These are phyloP conservation scores for Aspergillus indologenus DNA, from an alignment of 495 filamentous ascomycete genomes.

Conservation along the genomic window DNA sequence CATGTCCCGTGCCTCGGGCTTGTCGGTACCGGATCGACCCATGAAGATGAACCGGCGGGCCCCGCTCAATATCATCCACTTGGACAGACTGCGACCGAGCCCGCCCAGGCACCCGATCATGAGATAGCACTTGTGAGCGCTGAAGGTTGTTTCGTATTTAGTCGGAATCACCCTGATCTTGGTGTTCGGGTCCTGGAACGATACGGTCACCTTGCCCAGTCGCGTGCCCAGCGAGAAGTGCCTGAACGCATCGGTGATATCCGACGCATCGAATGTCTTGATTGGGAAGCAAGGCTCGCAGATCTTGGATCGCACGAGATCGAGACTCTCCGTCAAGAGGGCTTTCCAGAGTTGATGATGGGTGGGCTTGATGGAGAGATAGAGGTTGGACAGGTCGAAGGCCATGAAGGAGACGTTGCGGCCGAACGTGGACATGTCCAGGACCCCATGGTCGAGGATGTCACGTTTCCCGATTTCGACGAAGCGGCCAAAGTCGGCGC, in stretches of 20 bases:
- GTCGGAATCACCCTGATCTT: not conserved
- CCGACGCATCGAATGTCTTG: not conserved
- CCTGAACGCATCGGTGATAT: not conserved
- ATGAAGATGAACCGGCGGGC: slow-evolving; percentile 9
- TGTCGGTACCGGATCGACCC: not conserved
- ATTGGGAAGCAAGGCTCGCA: not conserved
- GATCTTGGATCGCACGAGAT: not conserved
- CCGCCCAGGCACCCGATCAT: slow-evolving; percentile 12
- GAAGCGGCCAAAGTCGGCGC: slow-evolving; percentile 23
- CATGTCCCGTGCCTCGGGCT: not conserved
- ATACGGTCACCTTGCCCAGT: not conserved
- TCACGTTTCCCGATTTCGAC: slow-evolving; percentile 11
- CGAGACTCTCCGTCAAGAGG: not conserved
- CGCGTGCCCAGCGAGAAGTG: not conserved
- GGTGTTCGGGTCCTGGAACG: not conserved
- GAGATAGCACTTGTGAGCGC: not conserved
- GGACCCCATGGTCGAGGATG: not conserved
- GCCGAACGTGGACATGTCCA: slow-evolving; percentile 25
- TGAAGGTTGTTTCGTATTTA: not conserved
- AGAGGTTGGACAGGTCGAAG: not conserved
- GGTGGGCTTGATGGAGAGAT: not conserved
- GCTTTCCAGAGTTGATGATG: not conserved
- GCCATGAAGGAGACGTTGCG: slow-evolving; percentile 17
- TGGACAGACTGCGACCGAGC: slow-evolving; percentile 2
- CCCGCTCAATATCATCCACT: slow-evolving; percentile 8